Evolutionary conservation across 2,329 filamentous ascomycete genomes (phyloP), one percentile per base, ranked within the genome.

Genomic region (Xylariales sp.): DNA sequence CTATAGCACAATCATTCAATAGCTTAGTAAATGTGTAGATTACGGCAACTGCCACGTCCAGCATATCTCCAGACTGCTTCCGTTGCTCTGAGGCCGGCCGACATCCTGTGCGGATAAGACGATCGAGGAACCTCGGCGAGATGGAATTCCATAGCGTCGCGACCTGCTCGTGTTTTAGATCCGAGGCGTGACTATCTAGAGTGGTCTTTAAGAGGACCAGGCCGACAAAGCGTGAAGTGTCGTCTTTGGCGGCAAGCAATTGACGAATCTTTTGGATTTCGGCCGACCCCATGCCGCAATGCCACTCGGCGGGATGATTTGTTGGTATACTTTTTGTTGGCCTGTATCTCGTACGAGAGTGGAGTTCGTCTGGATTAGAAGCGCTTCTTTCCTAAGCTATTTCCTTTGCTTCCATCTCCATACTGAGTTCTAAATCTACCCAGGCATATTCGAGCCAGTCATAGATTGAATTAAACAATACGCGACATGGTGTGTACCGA

Each of bases 141-240:
- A 92, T 83, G 39, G 84, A 83, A 41, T 83, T 79, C 90, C 90
- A 92, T 49, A 91, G 79, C 14, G 76, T 73, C 7, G 75, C 76
- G 1, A 78, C 77, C 9, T 82, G 79, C 76, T 89, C 82, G 60
- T 83, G 78, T 52, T 82, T 82, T 28, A 89, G 77, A n/a, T 83
- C 77, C 28, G 82, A 78, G 5, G 86, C 85, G 48, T 68, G 64
- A 74, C 87, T 89, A 77, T 91, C 89, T 39, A 92, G 82, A 12
- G 90, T 79, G n/a, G 87, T 86, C 73, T 89, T 90, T 58, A 92
- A 82, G 28, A 92, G 82, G 0, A 89, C 88, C 28, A 92, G 81
- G 7, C 89, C 90, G 46, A 91, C 89, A 71, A 92, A 91, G 73
- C 88, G 85, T 23, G 88, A 87, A 0, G 90, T 92, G 75, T 92